A percentile compares a stretch with the other conserved stretches of the same genome.
These are phyloP conservation scores for Rosa lucieae DNA, from an alignment of 306 rosid genomes.

Conservation along the genomic window DNA sequence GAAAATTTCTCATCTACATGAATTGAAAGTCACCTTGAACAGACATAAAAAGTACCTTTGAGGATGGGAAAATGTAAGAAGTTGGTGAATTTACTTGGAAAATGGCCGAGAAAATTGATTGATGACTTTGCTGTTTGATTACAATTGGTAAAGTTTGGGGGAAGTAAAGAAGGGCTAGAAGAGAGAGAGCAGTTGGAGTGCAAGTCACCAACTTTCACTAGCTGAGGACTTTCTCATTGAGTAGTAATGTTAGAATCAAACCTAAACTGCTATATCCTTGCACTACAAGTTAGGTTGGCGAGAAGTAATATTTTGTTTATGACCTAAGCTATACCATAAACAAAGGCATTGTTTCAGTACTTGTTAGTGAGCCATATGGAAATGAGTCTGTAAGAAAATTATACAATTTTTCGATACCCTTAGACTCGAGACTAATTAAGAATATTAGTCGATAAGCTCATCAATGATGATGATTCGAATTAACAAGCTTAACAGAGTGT, in stretches of 20 bases:
- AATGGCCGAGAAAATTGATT: conserved; percentile 3
- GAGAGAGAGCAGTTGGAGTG: conserved; percentile 42
- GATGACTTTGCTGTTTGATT: conserved; percentile 3
- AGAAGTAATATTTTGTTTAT: background rate
- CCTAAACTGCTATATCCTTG: conserved; percentile 43
- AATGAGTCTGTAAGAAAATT: background rate
- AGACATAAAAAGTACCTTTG: conserved; percentile 3
- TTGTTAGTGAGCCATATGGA: background rate
- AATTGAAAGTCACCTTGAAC: conserved; percentile 14
- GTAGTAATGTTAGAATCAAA: conserved; percentile 41
- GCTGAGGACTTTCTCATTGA: conserved; percentile 9
- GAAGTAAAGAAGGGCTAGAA: conserved; percentile 13
- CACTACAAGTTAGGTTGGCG: conserved; percentile 31
- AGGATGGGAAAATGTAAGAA: conserved; percentile 10
- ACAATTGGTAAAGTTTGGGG: conserved; percentile 23
- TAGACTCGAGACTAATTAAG: background rate
- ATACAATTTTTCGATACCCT: background rate
- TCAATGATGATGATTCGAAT: background rate
- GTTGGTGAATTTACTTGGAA: conserved; percentile 35
- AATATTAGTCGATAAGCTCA: background rate
- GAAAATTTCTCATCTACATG: background rate
- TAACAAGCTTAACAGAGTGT: background rate
- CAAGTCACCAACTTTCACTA: conserved; percentile 56
- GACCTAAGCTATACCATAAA: background rate
- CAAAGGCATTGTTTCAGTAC: background rate